Evolutionary conservation across 306 rosid species (phyloP).

Genomic region (Potentilla sterilis): DNA sequence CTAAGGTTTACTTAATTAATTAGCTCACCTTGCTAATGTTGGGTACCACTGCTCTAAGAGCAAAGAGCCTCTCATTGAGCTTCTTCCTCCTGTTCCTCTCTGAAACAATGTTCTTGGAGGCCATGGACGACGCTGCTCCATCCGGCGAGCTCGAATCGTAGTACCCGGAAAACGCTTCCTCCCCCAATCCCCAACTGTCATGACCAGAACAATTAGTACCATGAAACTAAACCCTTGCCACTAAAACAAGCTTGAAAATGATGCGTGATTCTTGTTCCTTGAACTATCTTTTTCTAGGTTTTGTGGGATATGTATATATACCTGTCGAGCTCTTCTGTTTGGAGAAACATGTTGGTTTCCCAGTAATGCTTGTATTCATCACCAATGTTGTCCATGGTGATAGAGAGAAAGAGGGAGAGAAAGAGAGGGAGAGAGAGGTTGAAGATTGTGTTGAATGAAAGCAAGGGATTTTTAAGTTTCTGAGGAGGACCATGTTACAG

Average conservation of each 20-base stretch:
- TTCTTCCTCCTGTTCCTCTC: slow-evolving; percentile 93
- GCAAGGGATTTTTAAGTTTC: not conserved
- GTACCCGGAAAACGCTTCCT: slow-evolving; percentile 68
- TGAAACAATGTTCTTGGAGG: slow-evolving; percentile 85
- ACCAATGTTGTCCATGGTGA: slow-evolving; percentile 59
- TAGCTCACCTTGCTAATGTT: slow-evolving; percentile 79
- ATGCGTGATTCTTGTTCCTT: not conserved
- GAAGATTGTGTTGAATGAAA: not conserved
- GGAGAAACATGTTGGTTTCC: slow-evolving; percentile 72
- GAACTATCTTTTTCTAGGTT: not conserved
- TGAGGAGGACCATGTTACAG: not conserved
- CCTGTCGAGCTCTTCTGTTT: slow-evolving; percentile 75
- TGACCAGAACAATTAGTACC: not conserved
- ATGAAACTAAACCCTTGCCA: not conserved
- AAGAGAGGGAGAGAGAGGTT: not conserved
- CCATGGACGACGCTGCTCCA: slow-evolving; percentile 74
- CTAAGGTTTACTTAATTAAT: not conserved
- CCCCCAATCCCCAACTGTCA: slow-evolving; percentile 73
- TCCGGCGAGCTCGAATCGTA: slow-evolving; percentile 95
- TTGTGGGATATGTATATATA: slow-evolving; percentile 2
- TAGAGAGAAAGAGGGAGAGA: not conserved
- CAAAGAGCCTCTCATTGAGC: slow-evolving; percentile 85
- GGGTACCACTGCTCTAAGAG: slow-evolving; percentile 94
- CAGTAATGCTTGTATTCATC: slow-evolving; percentile 67
- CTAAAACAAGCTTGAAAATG: not conserved